Conservation (phyloP, 768 basidiomycete genomes). For the Auriscalpium vulgare region DNA sequence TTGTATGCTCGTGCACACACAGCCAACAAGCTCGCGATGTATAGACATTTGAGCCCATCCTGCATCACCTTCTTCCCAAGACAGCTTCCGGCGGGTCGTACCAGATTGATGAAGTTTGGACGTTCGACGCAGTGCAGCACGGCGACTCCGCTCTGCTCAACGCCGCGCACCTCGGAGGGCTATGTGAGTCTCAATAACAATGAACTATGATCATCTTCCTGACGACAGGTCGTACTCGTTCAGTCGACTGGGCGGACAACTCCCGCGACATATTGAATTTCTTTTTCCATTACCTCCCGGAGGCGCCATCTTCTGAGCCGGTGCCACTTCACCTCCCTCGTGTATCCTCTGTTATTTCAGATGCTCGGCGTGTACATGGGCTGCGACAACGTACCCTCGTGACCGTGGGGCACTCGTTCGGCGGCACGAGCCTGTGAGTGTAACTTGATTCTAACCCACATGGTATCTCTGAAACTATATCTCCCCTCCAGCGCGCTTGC, state of each 20-base stretch:
- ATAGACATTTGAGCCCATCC: constrained; percentile 74
- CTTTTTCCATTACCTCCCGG: constrained; percentile 57
- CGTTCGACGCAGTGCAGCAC: constrained; percentile 77
- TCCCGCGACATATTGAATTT: constrained; percentile 75
- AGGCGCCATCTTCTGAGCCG: constrained; percentile 15
- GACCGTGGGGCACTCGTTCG: constrained; percentile 77
- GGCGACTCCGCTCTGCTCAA: constrained; percentile 82
- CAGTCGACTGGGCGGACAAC: constrained; percentile 77
- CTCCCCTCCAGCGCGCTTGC: constrained; percentile 44
- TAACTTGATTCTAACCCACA: not conserved
- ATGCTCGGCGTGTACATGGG: constrained; percentile 37
- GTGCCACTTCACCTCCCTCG: constrained; percentile 50
- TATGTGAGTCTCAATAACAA: constrained; percentile 38
- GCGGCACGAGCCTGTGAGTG: constrained; percentile 69
- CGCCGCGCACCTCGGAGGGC: constrained; percentile 38
- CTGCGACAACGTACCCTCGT: constrained; percentile 49
- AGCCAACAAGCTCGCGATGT: not conserved
- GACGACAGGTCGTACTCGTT: not conserved
- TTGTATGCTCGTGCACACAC: not conserved
- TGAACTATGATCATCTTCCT: not conserved
- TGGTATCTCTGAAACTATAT: not conserved
- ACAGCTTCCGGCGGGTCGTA: constrained; percentile 21
- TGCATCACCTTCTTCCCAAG: constrained; percentile 43
- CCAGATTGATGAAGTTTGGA: constrained; percentile 67
- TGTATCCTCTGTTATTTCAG: constrained; percentile 34